phyloP scores from a whole-genome alignment of 345 rosid species.

The Physaria fendleri region DNA sequence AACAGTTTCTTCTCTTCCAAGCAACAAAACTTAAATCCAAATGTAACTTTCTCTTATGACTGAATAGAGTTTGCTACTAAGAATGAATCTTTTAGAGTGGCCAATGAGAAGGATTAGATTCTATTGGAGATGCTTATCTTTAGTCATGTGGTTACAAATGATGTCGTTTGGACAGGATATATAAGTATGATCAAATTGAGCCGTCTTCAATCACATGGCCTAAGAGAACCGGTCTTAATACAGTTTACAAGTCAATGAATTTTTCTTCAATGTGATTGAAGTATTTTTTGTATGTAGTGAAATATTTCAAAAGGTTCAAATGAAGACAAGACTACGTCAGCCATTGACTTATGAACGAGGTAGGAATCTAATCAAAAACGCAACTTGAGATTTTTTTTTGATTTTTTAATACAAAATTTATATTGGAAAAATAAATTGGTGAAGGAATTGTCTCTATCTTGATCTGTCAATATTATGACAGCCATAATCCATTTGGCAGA shows the following conservation, averaged over 20 bases:
- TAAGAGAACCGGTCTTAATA: neutral
- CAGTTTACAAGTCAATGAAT: slow-evolving; percentile 1
- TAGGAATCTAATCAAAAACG: neutral
- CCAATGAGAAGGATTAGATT: neutral
- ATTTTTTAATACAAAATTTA: neutral
- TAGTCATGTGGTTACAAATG: neutral
- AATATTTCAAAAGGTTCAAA: neutral
- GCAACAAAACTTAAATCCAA: too few relatives aligned
- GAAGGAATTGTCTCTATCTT: slow-evolving; percentile 5
- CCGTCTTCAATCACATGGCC: neutral
- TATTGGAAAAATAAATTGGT: neutral
- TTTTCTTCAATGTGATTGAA: too few relatives aligned
- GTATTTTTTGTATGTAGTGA: neutral
- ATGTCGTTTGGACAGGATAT: neutral
- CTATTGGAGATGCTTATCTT: slow-evolving; percentile 3
- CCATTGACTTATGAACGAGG: slow-evolving; percentile 12
- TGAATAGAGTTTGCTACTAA: too few relatives aligned
- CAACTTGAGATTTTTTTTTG: neutral
- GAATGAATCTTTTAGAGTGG: neutral
- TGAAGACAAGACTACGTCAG: neutral
- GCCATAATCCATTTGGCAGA: neutral
- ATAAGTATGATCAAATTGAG: too few relatives aligned
- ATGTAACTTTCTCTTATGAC: too few relatives aligned
- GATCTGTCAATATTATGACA: slow-evolving; percentile 6
- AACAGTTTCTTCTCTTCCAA: too few relatives aligned